These are phyloP conservation scores for Phanerochaete carnosa DNA, from an alignment of 768 basidiomycete genomes.

Conservation along the genomic window DNA sequence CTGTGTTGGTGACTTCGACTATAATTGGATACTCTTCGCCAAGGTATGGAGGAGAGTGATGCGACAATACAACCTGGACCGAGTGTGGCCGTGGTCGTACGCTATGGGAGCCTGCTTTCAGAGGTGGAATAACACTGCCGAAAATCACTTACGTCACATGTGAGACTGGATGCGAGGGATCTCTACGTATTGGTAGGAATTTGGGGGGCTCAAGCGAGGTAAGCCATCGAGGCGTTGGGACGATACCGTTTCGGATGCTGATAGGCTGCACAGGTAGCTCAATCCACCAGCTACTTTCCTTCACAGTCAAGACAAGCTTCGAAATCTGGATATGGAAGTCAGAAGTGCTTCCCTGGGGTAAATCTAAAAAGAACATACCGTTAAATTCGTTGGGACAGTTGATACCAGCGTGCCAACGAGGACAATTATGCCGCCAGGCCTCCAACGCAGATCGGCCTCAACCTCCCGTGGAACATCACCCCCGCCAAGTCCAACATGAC, in stretches of 20 bases:
- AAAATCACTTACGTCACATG: constrained; percentile 29
- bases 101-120: constrained; percentile 30
- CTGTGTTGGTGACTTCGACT: constrained; percentile 67
- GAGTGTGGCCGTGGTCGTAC: constrained; percentile 62
- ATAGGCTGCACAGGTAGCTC: constrained; percentile 50
- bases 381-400: constrained; percentile 44
- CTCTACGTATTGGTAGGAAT: constrained; percentile 51
- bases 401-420: constrained; percentile 60
- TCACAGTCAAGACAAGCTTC: constrained; percentile 51
- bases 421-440: constrained; percentile 46
- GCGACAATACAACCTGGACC: constrained; percentile 51
- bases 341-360: neutral
- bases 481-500: constrained; percentile 9
- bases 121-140: constrained; percentile 6
- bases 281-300: constrained; percentile 64
- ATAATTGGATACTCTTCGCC: constrained; percentile 78
- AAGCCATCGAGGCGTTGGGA: constrained; percentile 48
- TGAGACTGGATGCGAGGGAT: constrained; percentile 44
- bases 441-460: constrained; percentile 55
- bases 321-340: constrained; percentile 20
- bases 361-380: constrained; percentile 38
- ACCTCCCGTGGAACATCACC: constrained; percentile 18
- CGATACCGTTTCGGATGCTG: constrained; percentile 30
- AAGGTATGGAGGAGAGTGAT: constrained; percentile 69
- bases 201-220: constrained; percentile 47